phyloP scores from a whole-genome alignment of 345 rosid genomes.

The Eucalyptus globulus region DNA sequence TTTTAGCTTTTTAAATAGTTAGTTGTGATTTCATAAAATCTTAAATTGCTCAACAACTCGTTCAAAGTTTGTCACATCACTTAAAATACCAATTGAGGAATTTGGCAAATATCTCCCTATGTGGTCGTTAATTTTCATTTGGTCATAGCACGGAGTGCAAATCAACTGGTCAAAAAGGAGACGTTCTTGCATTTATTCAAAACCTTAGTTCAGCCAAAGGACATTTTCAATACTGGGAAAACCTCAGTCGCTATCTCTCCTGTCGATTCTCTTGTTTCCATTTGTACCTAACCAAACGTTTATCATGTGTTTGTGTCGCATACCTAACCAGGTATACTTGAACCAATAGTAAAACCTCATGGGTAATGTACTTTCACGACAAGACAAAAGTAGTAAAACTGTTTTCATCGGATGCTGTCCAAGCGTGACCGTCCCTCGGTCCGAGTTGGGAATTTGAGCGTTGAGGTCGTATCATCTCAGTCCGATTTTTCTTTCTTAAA shows the following conservation, averaged over 20 bases:
- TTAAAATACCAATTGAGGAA: background rate
- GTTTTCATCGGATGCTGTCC: background rate
- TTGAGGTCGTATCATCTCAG: background rate
- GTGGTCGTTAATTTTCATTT: background rate
- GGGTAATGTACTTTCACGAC: background rate
- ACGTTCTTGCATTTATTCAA: background rate
- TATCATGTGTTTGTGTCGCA: background rate
- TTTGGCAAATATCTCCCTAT: background rate
- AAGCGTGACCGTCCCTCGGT: background rate
- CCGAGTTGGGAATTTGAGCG: background rate
- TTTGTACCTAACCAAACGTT: background rate
- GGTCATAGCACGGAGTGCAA: background rate
- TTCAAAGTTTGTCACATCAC: background rate
- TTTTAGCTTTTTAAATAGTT: too few species aligned
- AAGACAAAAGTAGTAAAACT: background rate
- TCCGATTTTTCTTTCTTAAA: background rate
- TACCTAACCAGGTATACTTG: background rate
- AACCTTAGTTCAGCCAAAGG: background rate
- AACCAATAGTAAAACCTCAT: background rate
- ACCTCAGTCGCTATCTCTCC: background rate
- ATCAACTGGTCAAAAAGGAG: background rate
- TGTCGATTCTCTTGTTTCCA: background rate
- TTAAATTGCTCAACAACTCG: background rate
- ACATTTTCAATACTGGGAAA: background rate
- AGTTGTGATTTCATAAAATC: too few species aligned